These are phyloP conservation scores for Septoria petroselini DNA, from an alignment of 2,329 filamentous ascomycete genomes.

Conservation along the genomic window DNA sequence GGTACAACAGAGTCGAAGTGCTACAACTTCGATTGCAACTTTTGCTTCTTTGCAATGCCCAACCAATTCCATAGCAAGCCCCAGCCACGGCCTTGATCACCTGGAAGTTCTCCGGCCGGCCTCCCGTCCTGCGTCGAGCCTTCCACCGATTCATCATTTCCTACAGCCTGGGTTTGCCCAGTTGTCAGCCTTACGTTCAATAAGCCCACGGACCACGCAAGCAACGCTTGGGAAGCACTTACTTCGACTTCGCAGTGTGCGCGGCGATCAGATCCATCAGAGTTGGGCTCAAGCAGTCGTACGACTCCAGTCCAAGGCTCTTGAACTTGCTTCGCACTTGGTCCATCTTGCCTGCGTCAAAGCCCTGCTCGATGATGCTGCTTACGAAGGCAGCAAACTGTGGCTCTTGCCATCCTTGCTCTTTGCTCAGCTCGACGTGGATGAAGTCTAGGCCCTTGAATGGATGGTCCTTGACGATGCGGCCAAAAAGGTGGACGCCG, in stretches of 20 bases:
- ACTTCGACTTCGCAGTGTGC: conserved; percentile 28
- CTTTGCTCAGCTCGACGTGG: conserved; percentile 59
- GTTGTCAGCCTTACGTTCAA: conserved; percentile 15
- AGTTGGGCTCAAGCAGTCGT: conserved; percentile 59
- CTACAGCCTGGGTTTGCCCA: conserved; percentile 21
- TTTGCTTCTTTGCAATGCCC: conserved; percentile 12
- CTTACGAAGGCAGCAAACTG: conserved; percentile 68
- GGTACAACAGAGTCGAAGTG: too few relatives aligned
- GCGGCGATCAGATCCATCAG: conserved; percentile 56
- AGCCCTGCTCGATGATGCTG: conserved; percentile 67
- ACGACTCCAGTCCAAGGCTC: conserved; percentile 57
- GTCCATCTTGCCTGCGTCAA: conserved; percentile 54
- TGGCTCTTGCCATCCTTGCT: conserved; percentile 67
- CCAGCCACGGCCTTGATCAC: conserved; percentile 1
- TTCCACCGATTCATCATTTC: not conserved
- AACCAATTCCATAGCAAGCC: conserved; percentile 12
- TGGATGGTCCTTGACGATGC: conserved; percentile 62
- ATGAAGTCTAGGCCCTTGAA: conserved; percentile 70
- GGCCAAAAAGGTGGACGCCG: conserved; percentile 61
- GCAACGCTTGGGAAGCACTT: conserved; percentile 10
- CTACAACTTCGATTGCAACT: conserved; percentile 12
- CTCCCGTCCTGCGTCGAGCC: not conserved
- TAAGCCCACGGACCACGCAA: conserved; percentile 11
- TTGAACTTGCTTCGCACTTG: conserved; percentile 55
- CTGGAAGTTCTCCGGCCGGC: not conserved